Evolutionary conservation across 768 basidiomycete genomes (phyloP).

Genomic region (Sarcomyxa edulis): DNA sequence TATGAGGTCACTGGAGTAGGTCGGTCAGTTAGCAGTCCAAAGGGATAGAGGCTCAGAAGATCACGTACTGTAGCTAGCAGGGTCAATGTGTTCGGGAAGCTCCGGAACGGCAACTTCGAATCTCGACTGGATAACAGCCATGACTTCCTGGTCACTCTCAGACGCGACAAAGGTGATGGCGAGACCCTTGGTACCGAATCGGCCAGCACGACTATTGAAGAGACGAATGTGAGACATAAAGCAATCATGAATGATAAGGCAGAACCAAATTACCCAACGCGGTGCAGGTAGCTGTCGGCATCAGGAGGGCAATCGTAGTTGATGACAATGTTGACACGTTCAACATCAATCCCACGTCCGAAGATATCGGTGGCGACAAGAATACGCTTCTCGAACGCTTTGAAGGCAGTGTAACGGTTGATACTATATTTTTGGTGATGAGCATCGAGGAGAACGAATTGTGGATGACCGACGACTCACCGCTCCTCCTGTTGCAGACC

Average conservation of each 20-base stretch:
- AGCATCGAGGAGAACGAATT: conserved; percentile 4
- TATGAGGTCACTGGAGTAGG: conserved; percentile 57
- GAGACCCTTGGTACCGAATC: conserved; percentile 99
- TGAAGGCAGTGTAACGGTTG: conserved; percentile 94
- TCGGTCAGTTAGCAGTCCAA: background rate
- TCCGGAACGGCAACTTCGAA: conserved; percentile 98
- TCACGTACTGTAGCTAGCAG: conserved; percentile 87
- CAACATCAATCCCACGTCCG: conserved; percentile 98
- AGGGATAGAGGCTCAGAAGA: no score
- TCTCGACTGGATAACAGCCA: conserved; percentile 89
- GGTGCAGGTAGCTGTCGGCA: conserved; percentile 97
- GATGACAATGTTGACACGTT: conserved; percentile 98
- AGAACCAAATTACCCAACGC: conserved; percentile 65
- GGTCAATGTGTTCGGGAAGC: conserved; percentile 89
- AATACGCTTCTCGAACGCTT: conserved; percentile 98
- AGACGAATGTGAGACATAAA: conserved; percentile 1
- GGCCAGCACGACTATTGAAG: conserved; percentile 90
- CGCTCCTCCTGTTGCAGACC: conserved; percentile 93
- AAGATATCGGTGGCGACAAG: conserved; percentile 99
- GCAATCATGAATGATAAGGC: background rate
- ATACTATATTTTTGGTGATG: conserved; percentile 48
- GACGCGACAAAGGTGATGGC: conserved; percentile 95
- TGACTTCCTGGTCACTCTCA: conserved; percentile 89
- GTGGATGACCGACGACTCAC: conserved; percentile 37
- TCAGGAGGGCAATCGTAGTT: conserved; percentile 98